A percentile compares a stretch with the other conserved stretches of the same genome.
These are phyloP conservation scores for Cryptosporidium baileyi DNA, from an alignment of 169 alveolate genomes.

Conservation along the genomic window DNA sequence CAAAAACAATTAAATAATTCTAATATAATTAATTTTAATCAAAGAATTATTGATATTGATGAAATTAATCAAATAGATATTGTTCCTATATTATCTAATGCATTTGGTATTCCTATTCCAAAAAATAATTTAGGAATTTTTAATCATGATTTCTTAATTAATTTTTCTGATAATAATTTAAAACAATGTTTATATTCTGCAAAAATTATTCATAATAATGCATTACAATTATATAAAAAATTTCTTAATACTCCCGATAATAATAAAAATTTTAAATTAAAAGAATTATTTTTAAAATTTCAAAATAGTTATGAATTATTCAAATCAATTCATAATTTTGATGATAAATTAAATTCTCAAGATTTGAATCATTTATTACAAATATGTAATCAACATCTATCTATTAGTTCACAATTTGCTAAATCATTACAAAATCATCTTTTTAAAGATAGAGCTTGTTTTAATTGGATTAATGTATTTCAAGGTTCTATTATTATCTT, in stretches of 20 bases:
- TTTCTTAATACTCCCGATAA: background rate
- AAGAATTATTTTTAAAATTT: background rate
- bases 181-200: background rate
- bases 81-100: slow-evolving; percentile 19
- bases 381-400: slow-evolving; percentile 6
- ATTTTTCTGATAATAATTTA: background rate
- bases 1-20: background rate
- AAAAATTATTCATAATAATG: slow-evolving; percentile 45
- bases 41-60: background rate
- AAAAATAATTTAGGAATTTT: slow-evolving; percentile 43
- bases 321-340: background rate
- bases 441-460: slow-evolving; percentile 1
- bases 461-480: background rate
- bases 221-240: slow-evolving; percentile 20
- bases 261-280: background rate
- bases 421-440: background rate
- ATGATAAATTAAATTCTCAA: background rate
- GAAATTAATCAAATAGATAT: slow-evolving; percentile 18
- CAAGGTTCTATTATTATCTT: background rate
- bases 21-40: background rate
- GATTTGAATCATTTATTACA: background rate
- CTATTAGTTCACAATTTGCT: background rate
- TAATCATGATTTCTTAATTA: background rate
- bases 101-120: slow-evolving; percentile 44
- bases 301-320: background rate